phyloP scores from a whole-genome alignment of 257 asterid species.

The Paraleonurus japonicus region DNA sequence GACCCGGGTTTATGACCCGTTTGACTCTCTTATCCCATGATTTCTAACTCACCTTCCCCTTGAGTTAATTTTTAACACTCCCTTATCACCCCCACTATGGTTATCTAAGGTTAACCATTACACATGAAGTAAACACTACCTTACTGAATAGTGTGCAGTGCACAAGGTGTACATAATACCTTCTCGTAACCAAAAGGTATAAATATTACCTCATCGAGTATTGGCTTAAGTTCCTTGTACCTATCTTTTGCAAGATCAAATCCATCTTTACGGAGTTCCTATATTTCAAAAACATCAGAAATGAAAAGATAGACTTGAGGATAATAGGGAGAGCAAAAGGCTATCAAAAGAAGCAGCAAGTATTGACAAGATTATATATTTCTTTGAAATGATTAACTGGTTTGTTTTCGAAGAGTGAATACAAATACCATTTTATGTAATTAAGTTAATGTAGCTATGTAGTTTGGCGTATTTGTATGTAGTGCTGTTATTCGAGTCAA shows the following conservation, averaged over 20 bases:
- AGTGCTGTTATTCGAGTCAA: no score
- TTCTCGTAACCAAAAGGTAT: not conserved
- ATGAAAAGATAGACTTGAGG: not conserved
- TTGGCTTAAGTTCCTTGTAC: conserved; percentile 93
- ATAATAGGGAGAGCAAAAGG: not conserved
- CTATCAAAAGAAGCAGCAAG: not conserved
- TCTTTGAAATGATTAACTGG: not conserved
- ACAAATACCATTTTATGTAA: not conserved
- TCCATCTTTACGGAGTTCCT: conserved; percentile 99
- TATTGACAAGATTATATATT: not conserved
- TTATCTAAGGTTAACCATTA: no score
- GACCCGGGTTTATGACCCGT: no score
- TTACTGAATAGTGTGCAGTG: no score
- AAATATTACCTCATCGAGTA: conserved; percentile 82
- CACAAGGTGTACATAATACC: no score
- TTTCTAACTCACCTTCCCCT: no score
- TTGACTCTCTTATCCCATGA: no score
- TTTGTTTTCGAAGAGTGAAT: not conserved
- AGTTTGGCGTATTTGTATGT: no score
- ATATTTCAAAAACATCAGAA: conserved; percentile 2
- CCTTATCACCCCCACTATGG: no score
- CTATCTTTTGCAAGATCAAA: conserved; percentile 90
- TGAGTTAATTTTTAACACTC: no score
- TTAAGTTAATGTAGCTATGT: not conserved
- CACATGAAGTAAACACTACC: no score